These are phyloP conservation scores for Jamesozyma lodderae DNA, from an alignment of 805 yeast genomes.

Conservation along the genomic window DNA sequence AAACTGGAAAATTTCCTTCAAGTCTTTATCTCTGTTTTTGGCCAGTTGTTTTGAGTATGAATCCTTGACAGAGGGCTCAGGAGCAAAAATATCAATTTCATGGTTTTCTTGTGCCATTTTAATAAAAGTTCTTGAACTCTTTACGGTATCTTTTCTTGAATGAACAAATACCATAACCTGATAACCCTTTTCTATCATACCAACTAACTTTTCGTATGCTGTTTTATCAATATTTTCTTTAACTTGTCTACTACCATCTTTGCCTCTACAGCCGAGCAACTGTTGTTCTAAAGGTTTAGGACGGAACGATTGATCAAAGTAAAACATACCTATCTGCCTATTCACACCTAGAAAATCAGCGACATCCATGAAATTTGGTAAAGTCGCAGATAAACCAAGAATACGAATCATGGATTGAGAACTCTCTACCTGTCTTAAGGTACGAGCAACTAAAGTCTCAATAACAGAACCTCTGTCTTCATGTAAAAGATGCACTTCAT, in stretches of 20 bases:
- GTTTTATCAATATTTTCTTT: slow-evolving; percentile 67
- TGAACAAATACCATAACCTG: slow-evolving; percentile 98
- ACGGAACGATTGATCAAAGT: slow-evolving; percentile 84
- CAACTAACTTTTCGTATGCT: slow-evolving; percentile 65
- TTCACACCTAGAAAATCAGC: slow-evolving; percentile 93
- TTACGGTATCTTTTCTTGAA: slow-evolving; percentile 85
- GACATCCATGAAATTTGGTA: slow-evolving; percentile 86
- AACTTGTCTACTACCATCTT: slow-evolving; percentile 62
- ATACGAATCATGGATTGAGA: slow-evolving; percentile 89
- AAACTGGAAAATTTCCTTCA: slow-evolving; percentile 64
- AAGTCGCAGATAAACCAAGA: slow-evolving; percentile 88
- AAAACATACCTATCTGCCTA: slow-evolving; percentile 84
- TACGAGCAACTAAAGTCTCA: slow-evolving; percentile 90
- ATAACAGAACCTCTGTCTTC: slow-evolving; percentile 98
- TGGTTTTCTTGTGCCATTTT: slow-evolving; percentile 54
- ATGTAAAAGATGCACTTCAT: slow-evolving; percentile 92
- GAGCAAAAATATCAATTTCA: slow-evolving; percentile 40
- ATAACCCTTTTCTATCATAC: slow-evolving; percentile 56
- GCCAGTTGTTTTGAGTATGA: slow-evolving; percentile 55
- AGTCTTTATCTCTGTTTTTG: slow-evolving; percentile 64
- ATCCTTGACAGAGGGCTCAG: slow-evolving; percentile 22
- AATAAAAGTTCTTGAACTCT: slow-evolving; percentile 67
- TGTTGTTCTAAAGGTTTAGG: slow-evolving; percentile 91
- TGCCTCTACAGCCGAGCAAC: slow-evolving; percentile 77
- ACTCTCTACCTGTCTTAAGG: slow-evolving; percentile 88